These are phyloP conservation scores for Talaromyces sp. DNA, from an alignment of 2,329 filamentous ascomycete species.

Conservation along the genomic window DNA sequence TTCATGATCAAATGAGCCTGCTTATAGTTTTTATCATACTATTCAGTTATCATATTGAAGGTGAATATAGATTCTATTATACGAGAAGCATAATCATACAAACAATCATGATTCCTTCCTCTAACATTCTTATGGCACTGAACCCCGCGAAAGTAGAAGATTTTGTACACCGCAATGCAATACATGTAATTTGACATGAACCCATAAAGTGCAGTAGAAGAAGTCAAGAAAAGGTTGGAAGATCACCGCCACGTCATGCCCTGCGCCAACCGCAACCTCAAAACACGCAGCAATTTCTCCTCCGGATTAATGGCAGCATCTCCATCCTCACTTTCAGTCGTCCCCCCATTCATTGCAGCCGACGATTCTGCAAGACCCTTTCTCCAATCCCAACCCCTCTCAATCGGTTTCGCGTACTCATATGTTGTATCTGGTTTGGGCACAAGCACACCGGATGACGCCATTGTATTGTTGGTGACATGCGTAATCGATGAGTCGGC, in stretches of 20 bases:
- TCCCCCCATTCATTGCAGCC: slow-evolving; percentile 56
- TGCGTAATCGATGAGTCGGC: slow-evolving; percentile 44
- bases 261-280: slow-evolving; percentile 48
- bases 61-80: not conserved
- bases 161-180: not conserved
- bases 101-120: not conserved
- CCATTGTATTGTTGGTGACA: not conserved
- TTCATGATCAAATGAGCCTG: not conserved
- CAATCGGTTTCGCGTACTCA: slow-evolving; percentile 23
- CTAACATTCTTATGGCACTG: not conserved
- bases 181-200: not conserved
- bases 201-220: not conserved
- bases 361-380: slow-evolving; percentile 54
- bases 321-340: not conserved
- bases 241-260: slow-evolving; percentile 13
- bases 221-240: not conserved
- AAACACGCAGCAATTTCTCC: slow-evolving; percentile 56
- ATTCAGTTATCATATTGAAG: not conserved
- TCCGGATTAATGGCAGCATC: slow-evolving; percentile 9
- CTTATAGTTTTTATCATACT: not conserved
- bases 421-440: slow-evolving; percentile 26
- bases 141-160: not conserved
- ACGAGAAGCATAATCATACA: not conserved
- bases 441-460: slow-evolving; percentile 48
- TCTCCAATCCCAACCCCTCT: slow-evolving; percentile 72